These are phyloP conservation scores for Lactifluus pinguis DNA, from an alignment of 768 basidiomycete species.

Conservation along the genomic window DNA sequence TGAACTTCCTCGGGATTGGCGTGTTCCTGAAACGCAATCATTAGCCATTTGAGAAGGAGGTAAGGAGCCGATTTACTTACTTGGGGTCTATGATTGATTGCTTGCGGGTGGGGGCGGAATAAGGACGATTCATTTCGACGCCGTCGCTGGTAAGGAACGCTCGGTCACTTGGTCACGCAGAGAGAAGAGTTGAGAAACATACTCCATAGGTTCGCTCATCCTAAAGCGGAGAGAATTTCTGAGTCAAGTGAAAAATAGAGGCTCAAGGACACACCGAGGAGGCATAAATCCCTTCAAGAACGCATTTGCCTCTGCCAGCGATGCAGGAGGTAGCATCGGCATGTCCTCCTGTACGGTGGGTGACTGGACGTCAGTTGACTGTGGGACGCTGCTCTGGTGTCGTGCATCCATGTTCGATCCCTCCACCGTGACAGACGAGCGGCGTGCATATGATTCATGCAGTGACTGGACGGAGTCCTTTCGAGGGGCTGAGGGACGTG, in stretches of 20 bases:
- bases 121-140: not conserved
- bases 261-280: conserved; percentile 26
- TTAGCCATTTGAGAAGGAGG: not conserved
- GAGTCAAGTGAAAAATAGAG: not conserved
- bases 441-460: not conserved
- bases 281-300: conserved; percentile 37
- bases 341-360: not conserved
- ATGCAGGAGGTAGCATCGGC: conserved; percentile 12
- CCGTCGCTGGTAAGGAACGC: not conserved
- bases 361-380: not conserved
- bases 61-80: not conserved
- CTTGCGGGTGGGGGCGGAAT: conserved; percentile 17
- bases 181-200: not conserved
- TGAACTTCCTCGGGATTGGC: conserved; percentile 45
- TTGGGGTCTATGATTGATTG: conserved; percentile 20
- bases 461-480: not conserved
- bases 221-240: not conserved
- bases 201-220: conserved; percentile 11
- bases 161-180: not conserved
- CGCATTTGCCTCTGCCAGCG: conserved; percentile 24
- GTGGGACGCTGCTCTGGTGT: not conserved
- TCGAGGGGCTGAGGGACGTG: not conserved
- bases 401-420: not conserved
- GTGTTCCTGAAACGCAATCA: conserved; percentile 29
- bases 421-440: not conserved